A percentile compares a stretch with the other conserved stretches of the same genome.
Conservation (phyloP, 768 basidiomycete species). For the Atractiella rhizophila region DNA sequence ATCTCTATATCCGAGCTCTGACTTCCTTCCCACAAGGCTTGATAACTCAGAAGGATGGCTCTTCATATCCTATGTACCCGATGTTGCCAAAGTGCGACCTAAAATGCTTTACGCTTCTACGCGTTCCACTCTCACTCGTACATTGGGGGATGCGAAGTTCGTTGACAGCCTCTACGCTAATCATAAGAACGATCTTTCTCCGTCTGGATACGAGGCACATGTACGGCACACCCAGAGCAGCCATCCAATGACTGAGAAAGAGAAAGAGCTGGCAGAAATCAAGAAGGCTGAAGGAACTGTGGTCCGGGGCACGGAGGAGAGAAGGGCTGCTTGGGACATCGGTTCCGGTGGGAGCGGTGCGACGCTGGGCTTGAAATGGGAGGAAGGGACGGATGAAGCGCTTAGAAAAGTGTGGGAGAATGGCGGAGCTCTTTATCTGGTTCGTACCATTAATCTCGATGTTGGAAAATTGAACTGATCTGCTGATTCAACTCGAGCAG, state of each 20-base stretch:
- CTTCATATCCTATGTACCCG: slow-evolving; percentile 55
- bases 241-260: slow-evolving; percentile 53
- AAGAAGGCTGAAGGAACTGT: slow-evolving; percentile 44
- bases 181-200: slow-evolving; percentile 22
- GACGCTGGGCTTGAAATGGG: slow-evolving; percentile 43
- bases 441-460: slow-evolving; percentile 22
- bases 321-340: slow-evolving; percentile 19
- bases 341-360: slow-evolving; percentile 24
- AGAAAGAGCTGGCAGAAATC: slow-evolving; percentile 56
- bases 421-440: slow-evolving; percentile 34
- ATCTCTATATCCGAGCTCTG: no score
- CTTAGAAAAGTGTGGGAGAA: slow-evolving; percentile 33
- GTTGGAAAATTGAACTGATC: background rate
- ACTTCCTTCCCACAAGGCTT: slow-evolving; percentile 2
- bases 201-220: slow-evolving; percentile 42
- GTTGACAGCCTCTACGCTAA: slow-evolving; percentile 56
- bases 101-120: slow-evolving; percentile 84
- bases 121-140: slow-evolving; percentile 39
- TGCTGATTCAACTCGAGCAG: background rate
- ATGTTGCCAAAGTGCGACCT: slow-evolving; percentile 48
- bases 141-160: slow-evolving; percentile 49
- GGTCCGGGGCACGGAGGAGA: slow-evolving; percentile 28
- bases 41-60: slow-evolving; percentile 32
- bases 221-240: slow-evolving; percentile 44
- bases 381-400: slow-evolving; percentile 36